Conservation (phyloP, 768 basidiomycete genomes). For the Boletus sp. region DNA sequence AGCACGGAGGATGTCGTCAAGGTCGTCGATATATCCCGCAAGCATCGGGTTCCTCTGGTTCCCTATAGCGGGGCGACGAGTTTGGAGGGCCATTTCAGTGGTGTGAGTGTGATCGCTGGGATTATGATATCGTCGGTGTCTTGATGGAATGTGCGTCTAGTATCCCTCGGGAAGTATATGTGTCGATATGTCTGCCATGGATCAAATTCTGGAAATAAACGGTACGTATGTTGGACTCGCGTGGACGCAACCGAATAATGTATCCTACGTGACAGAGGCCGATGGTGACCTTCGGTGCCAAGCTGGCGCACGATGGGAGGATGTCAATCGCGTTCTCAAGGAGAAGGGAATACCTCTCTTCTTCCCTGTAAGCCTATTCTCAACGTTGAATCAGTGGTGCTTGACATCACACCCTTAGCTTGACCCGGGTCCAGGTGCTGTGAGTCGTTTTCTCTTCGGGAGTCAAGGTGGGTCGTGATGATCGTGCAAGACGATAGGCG, state of each 20-base stretch:
- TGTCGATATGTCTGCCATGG: conserved; percentile 66
- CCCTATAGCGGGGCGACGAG: conserved; percentile 86
- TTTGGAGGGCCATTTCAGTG: conserved; percentile 83
- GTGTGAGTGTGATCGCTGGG: conserved; percentile 41
- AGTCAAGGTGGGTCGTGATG: conserved; percentile 8
- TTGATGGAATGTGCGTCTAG: conserved; percentile 24
- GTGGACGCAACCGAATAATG: conserved; percentile 1
- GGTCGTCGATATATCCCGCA: conserved; percentile 72
- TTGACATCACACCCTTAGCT: conserved; percentile 40
- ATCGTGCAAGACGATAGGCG: conserved; percentile 66
- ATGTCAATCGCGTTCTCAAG: conserved; percentile 67
- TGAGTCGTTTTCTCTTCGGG: conserved; percentile 32
- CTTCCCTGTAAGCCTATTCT: conserved; percentile 63
- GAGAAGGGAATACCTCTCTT: conserved; percentile 74
- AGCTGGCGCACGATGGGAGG: conserved; percentile 76
- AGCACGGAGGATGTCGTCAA: conserved; percentile 82
- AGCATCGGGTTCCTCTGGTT: too few relatives aligned
- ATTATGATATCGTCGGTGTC: background rate
- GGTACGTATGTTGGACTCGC: conserved; percentile 35
- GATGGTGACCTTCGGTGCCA: conserved; percentile 79
- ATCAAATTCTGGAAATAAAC: conserved; percentile 58
- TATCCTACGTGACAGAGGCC: conserved; percentile 40
- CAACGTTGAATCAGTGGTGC: background rate
- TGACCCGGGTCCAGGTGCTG: conserved; percentile 71
- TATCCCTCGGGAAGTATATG: conserved; percentile 57